Evolutionary conservation across 1,284 basidiomycete species (phyloP).

Genomic region (Cutaneotrichosporon dermatis): DNA sequence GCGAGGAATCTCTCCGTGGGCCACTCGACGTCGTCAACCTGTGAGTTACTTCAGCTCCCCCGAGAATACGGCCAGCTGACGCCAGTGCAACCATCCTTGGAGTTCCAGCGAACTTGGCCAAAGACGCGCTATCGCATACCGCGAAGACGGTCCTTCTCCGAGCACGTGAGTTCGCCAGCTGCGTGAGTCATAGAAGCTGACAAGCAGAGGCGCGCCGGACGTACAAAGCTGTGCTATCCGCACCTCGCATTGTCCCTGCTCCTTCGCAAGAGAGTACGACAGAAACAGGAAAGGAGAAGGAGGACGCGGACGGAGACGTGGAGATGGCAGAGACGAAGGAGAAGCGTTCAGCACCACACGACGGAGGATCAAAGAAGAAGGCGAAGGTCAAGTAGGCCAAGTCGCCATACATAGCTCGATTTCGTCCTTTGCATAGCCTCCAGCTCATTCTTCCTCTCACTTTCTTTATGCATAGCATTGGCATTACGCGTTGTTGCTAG

Average conservation of each 20-base stretch:
- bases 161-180: conserved; percentile 36
- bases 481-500: not conserved
- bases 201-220: conserved; percentile 40
- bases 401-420: not conserved
- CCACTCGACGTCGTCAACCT: conserved; percentile 47
- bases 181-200: not conserved
- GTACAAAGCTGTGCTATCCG: conserved; percentile 44
- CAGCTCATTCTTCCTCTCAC: not conserved
- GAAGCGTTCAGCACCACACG: not conserved
- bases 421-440: not conserved
- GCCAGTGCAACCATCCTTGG: conserved; percentile 43
- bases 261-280: conserved; percentile 2
- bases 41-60: conserved; percentile 18
- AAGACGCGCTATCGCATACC: conserved; percentile 39
- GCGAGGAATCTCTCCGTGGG: conserved; percentile 32
- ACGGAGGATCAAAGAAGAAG: conserved; percentile 14
- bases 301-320: not conserved
- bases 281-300: not conserved
- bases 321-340: not conserved
- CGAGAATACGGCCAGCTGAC: not conserved
- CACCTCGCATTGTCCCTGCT: conserved; percentile 33
- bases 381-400: conserved; percentile 4
- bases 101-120: conserved; percentile 48
- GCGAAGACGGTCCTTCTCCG: conserved; percentile 42
- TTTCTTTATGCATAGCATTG: conserved; percentile 10